These are phyloP conservation scores for Aspergillus amoenus DNA, from an alignment of 2,329 filamentous ascomycete species.

Conservation along the genomic window DNA sequence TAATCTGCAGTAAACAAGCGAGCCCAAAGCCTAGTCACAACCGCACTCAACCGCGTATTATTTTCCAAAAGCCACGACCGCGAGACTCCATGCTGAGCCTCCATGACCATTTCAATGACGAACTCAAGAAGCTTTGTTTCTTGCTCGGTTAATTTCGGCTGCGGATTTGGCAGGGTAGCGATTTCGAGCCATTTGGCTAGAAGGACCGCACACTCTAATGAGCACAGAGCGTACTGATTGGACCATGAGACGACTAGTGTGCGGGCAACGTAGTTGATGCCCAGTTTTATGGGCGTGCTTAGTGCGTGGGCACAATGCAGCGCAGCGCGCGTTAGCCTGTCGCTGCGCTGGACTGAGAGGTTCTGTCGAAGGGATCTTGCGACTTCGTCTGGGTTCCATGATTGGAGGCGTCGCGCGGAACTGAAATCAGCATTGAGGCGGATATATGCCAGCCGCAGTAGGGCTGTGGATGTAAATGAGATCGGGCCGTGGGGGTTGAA, in stretches of 20 bases:
- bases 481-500: constrained; percentile 34
- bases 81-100: constrained; percentile 31
- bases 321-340: constrained; percentile 47
- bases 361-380: constrained; percentile 32
- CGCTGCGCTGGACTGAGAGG: constrained; percentile 46
- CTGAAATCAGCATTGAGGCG: constrained; percentile 36
- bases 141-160: constrained; percentile 31
- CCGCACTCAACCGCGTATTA: constrained; percentile 33
- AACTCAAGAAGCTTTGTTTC: constrained; percentile 35
- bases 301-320: constrained; percentile 56
- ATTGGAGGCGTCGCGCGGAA: constrained; percentile 31
- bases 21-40: constrained; percentile 35
- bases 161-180: constrained; percentile 26
- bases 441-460: constrained; percentile 35
- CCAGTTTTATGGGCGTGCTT: constrained; percentile 56
- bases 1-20: constrained; percentile 36
- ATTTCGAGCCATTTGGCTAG: constrained; percentile 49
- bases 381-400: constrained; percentile 32
- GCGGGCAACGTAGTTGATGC: constrained; percentile 54
- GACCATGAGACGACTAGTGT: constrained; percentile 60
- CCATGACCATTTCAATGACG: constrained; percentile 38
- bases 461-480: constrained; percentile 35
- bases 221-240: constrained; percentile 56
- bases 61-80: constrained; percentile 33
- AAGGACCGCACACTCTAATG: constrained; percentile 56